Evolutionary conservation across 805 yeast genomes (phyloP).

Genomic region (Lipomyces orientalis): DNA sequence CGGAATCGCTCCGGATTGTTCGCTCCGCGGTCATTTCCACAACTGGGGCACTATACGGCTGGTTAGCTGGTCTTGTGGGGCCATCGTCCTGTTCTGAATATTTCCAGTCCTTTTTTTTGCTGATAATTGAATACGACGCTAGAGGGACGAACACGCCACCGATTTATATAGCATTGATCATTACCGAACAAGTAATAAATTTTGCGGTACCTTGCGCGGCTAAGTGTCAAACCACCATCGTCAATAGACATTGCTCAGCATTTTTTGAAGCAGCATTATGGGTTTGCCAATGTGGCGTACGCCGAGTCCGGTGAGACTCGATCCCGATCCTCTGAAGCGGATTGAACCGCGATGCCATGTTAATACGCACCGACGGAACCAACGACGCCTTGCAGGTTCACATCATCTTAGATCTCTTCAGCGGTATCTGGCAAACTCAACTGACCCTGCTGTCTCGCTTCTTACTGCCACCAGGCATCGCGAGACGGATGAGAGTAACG

Average conservation of each 20-base stretch:
- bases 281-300: constrained; percentile 22
- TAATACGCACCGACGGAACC: neutral
- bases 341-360: constrained; percentile 8
- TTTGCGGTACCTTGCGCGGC: neutral
- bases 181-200: neutral
- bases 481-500: constrained; percentile 6
- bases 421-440: constrained; percentile 1
- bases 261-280: constrained; percentile 4
- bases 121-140: neutral
- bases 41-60: neutral
- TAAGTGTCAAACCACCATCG: neutral
- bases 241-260: neutral
- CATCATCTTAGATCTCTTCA: neutral
- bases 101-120: neutral
- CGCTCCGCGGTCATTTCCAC: neutral
- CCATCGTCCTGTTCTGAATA: neutral
- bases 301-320: constrained; percentile 10
- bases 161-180: no score
- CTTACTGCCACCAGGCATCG: constrained; percentile 6
- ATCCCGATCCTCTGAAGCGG: constrained; percentile 2
- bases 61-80: neutral
- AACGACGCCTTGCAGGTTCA: neutral
- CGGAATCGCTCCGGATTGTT: neutral
- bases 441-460: constrained; percentile 10
- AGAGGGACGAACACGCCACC: neutral